phyloP scores from a whole-genome alignment of 164 flowering plant genomes.

The Santalum album region DNA sequence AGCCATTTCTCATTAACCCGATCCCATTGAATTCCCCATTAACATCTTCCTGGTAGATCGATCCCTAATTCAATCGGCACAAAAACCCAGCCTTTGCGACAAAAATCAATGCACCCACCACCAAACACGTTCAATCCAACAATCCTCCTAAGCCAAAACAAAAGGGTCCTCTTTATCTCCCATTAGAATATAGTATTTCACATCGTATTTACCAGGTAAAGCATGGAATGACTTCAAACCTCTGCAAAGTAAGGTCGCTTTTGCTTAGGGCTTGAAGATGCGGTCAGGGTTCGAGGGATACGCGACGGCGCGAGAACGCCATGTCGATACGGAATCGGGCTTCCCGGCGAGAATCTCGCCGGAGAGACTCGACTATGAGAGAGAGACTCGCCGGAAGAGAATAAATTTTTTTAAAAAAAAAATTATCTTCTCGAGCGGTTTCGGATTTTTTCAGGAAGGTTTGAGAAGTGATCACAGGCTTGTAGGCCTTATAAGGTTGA shows the following conservation, averaged over 20 bases:
- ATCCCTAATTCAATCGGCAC: slow-evolving; percentile 3
- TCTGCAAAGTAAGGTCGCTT: slow-evolving; percentile 22
- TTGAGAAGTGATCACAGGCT: too few species aligned
- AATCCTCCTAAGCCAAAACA: slow-evolving; percentile 1
- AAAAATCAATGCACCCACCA: slow-evolving; percentile 1
- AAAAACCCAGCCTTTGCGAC: slow-evolving; percentile 1
- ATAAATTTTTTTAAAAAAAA: too few species aligned
- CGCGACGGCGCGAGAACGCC: slow-evolving; percentile 4
- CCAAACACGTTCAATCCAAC: too few species aligned
- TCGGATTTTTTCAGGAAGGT: too few species aligned
- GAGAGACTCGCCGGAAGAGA: too few species aligned
- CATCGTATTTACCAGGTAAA: slow-evolving; percentile 13
- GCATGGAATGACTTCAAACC: slow-evolving; percentile 39
- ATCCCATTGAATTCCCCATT: slow-evolving; percentile 1
- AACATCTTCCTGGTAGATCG: slow-evolving; percentile 2
- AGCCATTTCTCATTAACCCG: neutral
- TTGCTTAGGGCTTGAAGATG: slow-evolving; percentile 17
- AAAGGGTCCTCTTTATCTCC: slow-evolving; percentile 10
- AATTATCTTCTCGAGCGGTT: too few species aligned
- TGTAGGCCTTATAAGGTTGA: too few species aligned
- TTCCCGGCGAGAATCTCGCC: too few species aligned
- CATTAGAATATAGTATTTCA: slow-evolving; percentile 7
- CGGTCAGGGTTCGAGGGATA: slow-evolving; percentile 9
- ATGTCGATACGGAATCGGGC: too few species aligned
- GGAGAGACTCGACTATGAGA: too few species aligned